These are phyloP conservation scores for Fusarium sp. DNA, from an alignment of 2,329 filamentous ascomycete species.

Conservation along the genomic window DNA sequence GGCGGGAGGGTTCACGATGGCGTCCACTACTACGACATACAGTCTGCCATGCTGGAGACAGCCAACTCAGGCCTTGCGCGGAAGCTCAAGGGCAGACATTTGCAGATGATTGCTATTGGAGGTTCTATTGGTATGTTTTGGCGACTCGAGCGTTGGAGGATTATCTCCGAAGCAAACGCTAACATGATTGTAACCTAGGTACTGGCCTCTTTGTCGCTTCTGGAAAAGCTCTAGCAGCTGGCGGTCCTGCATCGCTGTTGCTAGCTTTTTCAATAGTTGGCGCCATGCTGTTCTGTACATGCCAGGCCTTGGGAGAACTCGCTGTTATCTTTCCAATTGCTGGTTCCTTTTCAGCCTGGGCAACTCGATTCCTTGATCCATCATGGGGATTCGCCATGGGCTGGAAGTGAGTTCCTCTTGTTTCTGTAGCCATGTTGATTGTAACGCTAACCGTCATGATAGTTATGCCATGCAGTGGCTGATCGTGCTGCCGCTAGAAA, in stretches of 20 bases:
- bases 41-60: constrained; percentile 75
- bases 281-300: constrained; percentile 89
- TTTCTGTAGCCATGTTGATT: neutral
- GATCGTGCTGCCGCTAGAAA: constrained; percentile 83
- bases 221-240: constrained; percentile 75
- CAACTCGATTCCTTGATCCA: constrained; percentile 90
- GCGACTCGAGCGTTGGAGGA: neutral
- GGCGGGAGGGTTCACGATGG: constrained; percentile 50
- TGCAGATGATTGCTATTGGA: constrained; percentile 98
- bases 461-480: constrained; percentile 92
- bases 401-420: constrained; percentile 77
- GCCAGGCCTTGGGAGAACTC: constrained; percentile 91
- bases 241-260: constrained; percentile 82
- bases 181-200: constrained; percentile 56
- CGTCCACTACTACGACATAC: constrained; percentile 66
- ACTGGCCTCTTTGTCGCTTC: constrained; percentile 91
- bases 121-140: constrained; percentile 79
- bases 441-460: constrained; percentile 16
- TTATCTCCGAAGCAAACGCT: constrained; percentile 14
- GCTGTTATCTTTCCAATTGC: constrained; percentile 91
- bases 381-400: constrained; percentile 97
- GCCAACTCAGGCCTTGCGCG: constrained; percentile 81
- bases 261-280: constrained; percentile 85
- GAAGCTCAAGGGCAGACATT: constrained; percentile 83
- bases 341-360: constrained; percentile 92